These are phyloP conservation scores for Paecilomyces sp. DNA, from an alignment of 2,329 filamentous ascomycete genomes.

Conservation along the genomic window DNA sequence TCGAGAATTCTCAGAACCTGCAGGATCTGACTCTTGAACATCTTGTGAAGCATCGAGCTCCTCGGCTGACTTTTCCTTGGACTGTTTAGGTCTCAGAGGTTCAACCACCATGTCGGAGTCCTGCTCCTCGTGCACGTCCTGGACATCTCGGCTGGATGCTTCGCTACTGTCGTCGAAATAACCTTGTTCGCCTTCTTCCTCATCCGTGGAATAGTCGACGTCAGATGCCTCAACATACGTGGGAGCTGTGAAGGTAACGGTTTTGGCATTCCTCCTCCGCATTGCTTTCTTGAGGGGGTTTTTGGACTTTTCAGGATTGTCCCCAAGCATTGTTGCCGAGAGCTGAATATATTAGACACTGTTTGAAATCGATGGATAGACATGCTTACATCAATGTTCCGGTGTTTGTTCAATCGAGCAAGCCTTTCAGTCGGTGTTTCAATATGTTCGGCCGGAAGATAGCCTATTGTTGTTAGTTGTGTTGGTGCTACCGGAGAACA, in stretches of 20 bases:
- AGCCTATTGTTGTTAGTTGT: constrained; percentile 54
- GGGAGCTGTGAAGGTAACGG: constrained; percentile 74
- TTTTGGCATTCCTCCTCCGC: constrained; percentile 73
- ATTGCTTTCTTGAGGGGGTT: constrained; percentile 79
- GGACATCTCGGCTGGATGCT: constrained; percentile 24
- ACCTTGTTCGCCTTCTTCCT: constrained; percentile 53
- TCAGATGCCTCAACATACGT: constrained; percentile 86
- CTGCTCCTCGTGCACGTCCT: constrained; percentile 21
- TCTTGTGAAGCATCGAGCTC: constrained; percentile 17
- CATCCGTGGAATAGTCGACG: constrained; percentile 74
- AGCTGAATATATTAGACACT: constrained; percentile 39
- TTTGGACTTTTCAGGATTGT: constrained; percentile 71
- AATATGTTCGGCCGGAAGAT: constrained; percentile 94
- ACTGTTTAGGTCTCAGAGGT: constrained; percentile 36
- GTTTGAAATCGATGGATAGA: constrained; percentile 1
- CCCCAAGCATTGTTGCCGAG: constrained; percentile 63
- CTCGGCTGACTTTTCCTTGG: constrained; percentile 26
- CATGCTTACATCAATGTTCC: constrained; percentile 82
- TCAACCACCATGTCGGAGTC: constrained; percentile 37
- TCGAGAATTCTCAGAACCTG: constrained; percentile 33
- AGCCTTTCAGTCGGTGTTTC: constrained; percentile 94
- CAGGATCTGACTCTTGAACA: constrained; percentile 17
- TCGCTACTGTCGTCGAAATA: constrained; percentile 43
- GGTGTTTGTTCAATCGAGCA: constrained; percentile 91
- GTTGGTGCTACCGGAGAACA: constrained; percentile 34